These are phyloP conservation scores for Spongospora subterranea DNA, from an alignment of 208 protist genomes.

Conservation along the genomic window DNA sequence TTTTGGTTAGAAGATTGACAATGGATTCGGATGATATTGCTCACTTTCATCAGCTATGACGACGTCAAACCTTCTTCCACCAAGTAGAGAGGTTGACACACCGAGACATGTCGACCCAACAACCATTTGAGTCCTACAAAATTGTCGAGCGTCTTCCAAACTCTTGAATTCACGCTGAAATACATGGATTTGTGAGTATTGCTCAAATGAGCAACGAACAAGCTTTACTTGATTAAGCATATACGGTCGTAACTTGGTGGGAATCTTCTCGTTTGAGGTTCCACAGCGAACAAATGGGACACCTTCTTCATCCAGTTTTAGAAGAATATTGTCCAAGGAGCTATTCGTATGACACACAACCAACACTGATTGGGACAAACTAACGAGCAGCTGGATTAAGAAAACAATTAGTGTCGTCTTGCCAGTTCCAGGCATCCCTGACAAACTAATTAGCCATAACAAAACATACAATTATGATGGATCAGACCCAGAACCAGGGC, in stretches of 20 bases:
- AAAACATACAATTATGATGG: neutral
- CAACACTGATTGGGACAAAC: conserved; percentile 66
- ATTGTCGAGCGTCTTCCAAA: neutral
- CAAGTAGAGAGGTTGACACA: conserved; percentile 32
- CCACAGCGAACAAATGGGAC: conserved; percentile 59
- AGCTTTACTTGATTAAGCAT: neutral
- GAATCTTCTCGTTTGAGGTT: neutral
- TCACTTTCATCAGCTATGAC: conserved; percentile 73
- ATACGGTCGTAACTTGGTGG: neutral
- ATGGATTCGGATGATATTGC: conserved; percentile 15
- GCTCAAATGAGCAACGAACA: neutral
- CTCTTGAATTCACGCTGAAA: neutral
- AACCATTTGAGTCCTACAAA: conserved; percentile 16
- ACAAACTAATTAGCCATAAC: neutral
- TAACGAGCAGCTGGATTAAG: conserved; percentile 65
- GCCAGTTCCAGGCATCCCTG: conserved; percentile 79
- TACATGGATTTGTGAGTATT: neutral
- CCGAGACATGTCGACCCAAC: conserved; percentile 65
- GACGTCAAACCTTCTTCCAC: conserved; percentile 60
- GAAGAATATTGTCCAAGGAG: conserved; percentile 75
- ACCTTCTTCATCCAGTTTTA: conserved; percentile 69
- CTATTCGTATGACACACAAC: conserved; percentile 72
- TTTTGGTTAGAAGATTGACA: neutral
- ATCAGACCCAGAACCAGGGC: conserved; percentile 13
- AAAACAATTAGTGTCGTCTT: conserved; percentile 74